Evolutionary conservation across 2,329 filamentous ascomycete genomes (phyloP), one percentile per base, ranked within the genome.

Genomic region (Colletotrichum tropicicola): DNA sequence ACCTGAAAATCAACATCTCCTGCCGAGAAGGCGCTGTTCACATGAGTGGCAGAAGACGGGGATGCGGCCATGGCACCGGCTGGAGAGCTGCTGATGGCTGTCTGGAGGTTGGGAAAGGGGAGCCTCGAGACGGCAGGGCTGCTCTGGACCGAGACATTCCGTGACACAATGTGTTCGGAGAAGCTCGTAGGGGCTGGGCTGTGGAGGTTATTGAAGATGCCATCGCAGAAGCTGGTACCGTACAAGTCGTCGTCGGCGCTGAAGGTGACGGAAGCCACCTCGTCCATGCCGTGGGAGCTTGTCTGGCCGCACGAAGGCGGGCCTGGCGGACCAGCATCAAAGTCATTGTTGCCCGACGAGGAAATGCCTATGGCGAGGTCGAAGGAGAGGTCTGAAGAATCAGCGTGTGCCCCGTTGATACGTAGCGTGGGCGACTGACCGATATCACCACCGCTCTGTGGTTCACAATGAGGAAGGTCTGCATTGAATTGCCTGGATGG

Each of bases 161-260:
- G 17, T 3, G 61, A 60, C 6, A 55, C 3, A 15, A 55, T 49
- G 6, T 4, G 27, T 10, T 65, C 61, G 12, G 57, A 55, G 49
- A 55, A 28, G 49, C 28, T 65, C 15, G 61, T 65, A 6, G 55
- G 17, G 12, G 41, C 35, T 12, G 59, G 59, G 17, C 61, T 65
- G 17, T 44, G 37, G 43, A 49, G 12, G 21, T n/a, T 21, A 21
- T 49, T 49, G 32, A 59, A 28, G 15, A 28, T 10, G 19, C 21
- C 21, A 6, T 54, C 48, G 15, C 49, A 25, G 15, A 51, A 65
- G 28, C 49, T 35, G 23, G 17, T 23, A 17, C 30, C 41, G 21
- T 19, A 39, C 13, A 30, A 10, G 8, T 58, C 59, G 6, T 55
- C 60, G 9, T 28, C 15, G 3, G 35, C n/a, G 47, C 59, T 63